These are phyloP conservation scores for Taphrina communis DNA, from an alignment of 1,139 yeast species.

Conservation along the genomic window DNA sequence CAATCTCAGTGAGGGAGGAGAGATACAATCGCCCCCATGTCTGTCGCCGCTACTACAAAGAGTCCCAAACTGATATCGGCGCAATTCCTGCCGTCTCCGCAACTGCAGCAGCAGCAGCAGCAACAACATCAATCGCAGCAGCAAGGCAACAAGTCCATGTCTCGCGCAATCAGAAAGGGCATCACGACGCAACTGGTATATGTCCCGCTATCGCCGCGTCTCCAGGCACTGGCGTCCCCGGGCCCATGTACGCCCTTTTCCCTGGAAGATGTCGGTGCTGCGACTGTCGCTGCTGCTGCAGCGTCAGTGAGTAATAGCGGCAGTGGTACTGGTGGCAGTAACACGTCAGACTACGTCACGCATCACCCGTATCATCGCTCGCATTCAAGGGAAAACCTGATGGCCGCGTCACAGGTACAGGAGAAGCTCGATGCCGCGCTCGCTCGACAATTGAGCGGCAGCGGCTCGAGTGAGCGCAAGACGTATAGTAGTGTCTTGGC, in stretches of 20 bases:
- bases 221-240: constrained; percentile 24
- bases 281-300: too few species aligned
- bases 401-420: background rate
- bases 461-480: background rate
- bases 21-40: background rate
- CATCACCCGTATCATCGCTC: background rate
- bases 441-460: background rate
- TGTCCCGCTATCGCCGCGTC: constrained; percentile 18
- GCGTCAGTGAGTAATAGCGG: too few species aligned
- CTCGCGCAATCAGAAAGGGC: constrained; percentile 8
- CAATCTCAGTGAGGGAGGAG: background rate
- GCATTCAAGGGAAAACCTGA: background rate
- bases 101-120: too few species aligned
- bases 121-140: too few species aligned
- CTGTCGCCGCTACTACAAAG: background rate
- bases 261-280: constrained; percentile 3
- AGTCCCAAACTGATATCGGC: constrained; percentile 2
- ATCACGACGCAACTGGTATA: constrained; percentile 24
- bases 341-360: constrained; percentile 9
- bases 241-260: constrained; percentile 30
- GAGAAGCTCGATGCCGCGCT: constrained; percentile 15
- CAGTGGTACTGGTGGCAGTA: background rate
- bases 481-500: constrained; percentile 27
- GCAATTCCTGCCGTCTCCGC: background rate
- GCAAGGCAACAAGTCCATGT: background rate